Conservation (phyloP, 2,329 filamentous ascomycete genomes). For the Madurella mycetomatis region DNA sequence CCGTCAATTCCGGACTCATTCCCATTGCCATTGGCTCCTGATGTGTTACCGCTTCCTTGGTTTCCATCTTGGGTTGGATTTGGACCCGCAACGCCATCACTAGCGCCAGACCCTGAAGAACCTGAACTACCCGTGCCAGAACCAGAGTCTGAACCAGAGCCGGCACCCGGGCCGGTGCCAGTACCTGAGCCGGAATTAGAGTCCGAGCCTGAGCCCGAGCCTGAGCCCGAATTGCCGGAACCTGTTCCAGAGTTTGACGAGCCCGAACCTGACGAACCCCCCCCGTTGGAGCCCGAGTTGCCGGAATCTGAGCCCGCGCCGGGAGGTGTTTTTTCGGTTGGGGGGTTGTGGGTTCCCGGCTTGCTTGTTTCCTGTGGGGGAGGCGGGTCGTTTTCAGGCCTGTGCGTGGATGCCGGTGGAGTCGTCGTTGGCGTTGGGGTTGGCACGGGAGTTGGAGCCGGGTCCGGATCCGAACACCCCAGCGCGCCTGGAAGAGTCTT, state of each 20-base stretch:
- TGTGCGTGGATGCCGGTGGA: constrained; percentile 4
- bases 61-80: not conserved
- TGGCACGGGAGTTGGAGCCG: not conserved
- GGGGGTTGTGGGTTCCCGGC: not conserved
- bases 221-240: constrained; percentile 1
- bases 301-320: not conserved
- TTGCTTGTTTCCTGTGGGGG: not conserved
- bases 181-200: constrained; percentile 4
- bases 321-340: not conserved
- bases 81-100: not conserved
- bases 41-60: not conserved
- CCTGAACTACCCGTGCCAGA: not conserved
- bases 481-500: not conserved
- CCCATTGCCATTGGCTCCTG: not conserved
- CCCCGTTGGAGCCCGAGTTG: not conserved
- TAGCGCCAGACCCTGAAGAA: not conserved
- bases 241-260: not conserved
- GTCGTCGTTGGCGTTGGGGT: not conserved
- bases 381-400: not conserved
- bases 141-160: not conserved
- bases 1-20: constrained; percentile 3
- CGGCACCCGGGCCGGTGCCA: not conserved
- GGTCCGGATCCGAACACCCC: constrained; percentile 4
- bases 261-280: not conserved
- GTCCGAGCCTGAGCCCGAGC: not conserved